A percentile compares a stretch with the other conserved stretches of the same genome.
These are phyloP conservation scores for Suhomyces kilbournensis DNA, from an alignment of 805 yeast genomes.

Conservation along the genomic window DNA sequence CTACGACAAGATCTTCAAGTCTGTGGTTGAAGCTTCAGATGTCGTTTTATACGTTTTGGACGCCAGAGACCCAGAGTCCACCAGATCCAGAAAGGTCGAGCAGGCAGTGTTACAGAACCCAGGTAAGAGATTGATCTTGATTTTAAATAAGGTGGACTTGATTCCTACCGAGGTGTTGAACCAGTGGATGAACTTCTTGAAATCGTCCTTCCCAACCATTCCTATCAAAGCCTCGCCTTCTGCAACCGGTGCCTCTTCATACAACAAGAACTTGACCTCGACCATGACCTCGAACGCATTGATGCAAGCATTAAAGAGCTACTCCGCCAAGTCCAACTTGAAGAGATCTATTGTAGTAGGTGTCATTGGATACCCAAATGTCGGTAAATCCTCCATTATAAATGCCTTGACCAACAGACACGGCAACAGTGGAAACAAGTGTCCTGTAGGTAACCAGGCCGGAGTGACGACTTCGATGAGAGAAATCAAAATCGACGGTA, in stretches of 20 bases:
- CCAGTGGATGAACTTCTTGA: constrained; percentile 78
- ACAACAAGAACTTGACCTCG: constrained; percentile 70
- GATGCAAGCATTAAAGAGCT: constrained; percentile 78
- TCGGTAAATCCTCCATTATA: constrained; percentile 92
- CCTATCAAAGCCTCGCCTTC: constrained; percentile 82
- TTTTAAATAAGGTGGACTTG: constrained; percentile 89
- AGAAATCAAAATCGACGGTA: constrained; percentile 88
- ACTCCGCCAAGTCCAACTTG: constrained; percentile 77
- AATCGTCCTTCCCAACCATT: constrained; percentile 84
- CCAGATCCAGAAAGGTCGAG: constrained; percentile 89
- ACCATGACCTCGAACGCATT: constrained; percentile 70
- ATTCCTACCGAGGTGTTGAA: constrained; percentile 82
- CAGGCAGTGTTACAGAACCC: constrained; percentile 79
- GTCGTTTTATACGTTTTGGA: constrained; percentile 91
- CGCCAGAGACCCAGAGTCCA: constrained; percentile 95
- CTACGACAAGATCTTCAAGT: constrained; percentile 88
- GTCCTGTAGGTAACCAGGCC: constrained; percentile 97
- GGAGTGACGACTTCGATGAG: constrained; percentile 93
- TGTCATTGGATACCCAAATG: constrained; percentile 96
- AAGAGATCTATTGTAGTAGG: constrained; percentile 91
- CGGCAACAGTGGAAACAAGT: constrained; percentile 67
- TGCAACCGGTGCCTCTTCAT: constrained; percentile 64
- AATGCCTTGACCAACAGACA: constrained; percentile 84
- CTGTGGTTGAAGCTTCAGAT: constrained; percentile 90
- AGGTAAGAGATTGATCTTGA: constrained; percentile 78